Evolutionary conservation across 805 yeast genomes (phyloP).

Genomic region (Candida sphagnicola): DNA sequence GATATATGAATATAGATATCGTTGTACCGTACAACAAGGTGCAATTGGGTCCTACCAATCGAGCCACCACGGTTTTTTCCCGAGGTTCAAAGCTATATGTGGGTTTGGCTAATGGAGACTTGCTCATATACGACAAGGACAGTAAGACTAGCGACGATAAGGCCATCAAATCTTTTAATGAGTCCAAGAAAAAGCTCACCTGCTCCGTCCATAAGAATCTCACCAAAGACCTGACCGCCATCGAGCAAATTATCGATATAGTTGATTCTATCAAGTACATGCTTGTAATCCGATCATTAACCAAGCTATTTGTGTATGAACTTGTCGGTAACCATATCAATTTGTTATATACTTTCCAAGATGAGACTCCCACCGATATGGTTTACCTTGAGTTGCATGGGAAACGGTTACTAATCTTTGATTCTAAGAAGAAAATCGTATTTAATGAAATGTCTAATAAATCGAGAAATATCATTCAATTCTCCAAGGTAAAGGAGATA

Average conservation of each 20-base stretch:
- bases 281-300: constrained; percentile 21
- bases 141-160: constrained; percentile 5
- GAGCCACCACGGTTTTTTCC: constrained; percentile 22
- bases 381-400: constrained; percentile 15
- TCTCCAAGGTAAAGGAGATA: constrained; percentile 20
- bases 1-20: constrained; percentile 35
- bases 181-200: constrained; percentile 13
- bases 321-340: constrained; percentile 31
- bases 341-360: constrained; percentile 22
- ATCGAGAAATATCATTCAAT: constrained; percentile 27
- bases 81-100: constrained; percentile 18
- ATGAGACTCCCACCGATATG: constrained; percentile 17
- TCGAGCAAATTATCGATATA: constrained; percentile 16
- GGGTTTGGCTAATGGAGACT: constrained; percentile 35
- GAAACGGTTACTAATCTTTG: constrained; percentile 22
- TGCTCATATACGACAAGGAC: constrained; percentile 16
- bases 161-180: constrained; percentile 22
- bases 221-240: constrained; percentile 11
- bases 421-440: constrained; percentile 25
- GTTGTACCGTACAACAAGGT: constrained; percentile 34
- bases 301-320: constrained; percentile 24
- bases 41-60: constrained; percentile 19
- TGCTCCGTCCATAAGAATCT: constrained; percentile 5
- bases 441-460: constrained; percentile 23
- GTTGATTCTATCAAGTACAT: constrained; percentile 17